These are phyloP conservation scores for Nicotiana sylvestris DNA, from an alignment of 257 asterid species.

Conservation along the genomic window DNA sequence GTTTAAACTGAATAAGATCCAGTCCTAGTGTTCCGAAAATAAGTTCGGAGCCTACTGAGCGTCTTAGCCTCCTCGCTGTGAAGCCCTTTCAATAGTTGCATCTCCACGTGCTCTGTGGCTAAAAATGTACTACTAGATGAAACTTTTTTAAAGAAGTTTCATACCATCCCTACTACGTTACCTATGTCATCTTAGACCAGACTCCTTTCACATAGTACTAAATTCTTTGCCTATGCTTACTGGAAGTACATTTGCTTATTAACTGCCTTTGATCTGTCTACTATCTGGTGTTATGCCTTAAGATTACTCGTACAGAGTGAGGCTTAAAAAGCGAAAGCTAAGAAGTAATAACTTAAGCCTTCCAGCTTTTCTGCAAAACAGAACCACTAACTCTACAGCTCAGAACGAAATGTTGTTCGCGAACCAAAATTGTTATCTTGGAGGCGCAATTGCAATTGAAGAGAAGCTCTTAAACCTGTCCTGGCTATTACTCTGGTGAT, in stretches of 20 bases:
- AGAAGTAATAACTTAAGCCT: background rate
- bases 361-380: background rate
- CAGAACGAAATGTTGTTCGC: background rate
- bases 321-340: background rate
- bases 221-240: background rate
- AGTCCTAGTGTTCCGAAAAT: background rate
- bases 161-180: background rate
- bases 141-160: background rate
- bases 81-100: background rate
- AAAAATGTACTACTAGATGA: too few relatives aligned
- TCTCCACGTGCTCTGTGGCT: too few relatives aligned
- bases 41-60: background rate
- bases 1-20: background rate
- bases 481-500: background rate
- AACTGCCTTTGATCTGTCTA: too few relatives aligned
- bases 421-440: background rate
- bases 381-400: background rate
- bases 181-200: background rate
- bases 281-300: background rate
- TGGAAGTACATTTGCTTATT: background rate
- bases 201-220: background rate
- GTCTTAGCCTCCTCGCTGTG: background rate
- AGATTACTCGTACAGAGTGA: background rate
- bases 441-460: background rate
- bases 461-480: background rate